Evolutionary conservation across 75 land plant genomes (phyloP), one percentile per base, ranked within the genome.

Genomic region (Cunninghamia lanceolata): DNA sequence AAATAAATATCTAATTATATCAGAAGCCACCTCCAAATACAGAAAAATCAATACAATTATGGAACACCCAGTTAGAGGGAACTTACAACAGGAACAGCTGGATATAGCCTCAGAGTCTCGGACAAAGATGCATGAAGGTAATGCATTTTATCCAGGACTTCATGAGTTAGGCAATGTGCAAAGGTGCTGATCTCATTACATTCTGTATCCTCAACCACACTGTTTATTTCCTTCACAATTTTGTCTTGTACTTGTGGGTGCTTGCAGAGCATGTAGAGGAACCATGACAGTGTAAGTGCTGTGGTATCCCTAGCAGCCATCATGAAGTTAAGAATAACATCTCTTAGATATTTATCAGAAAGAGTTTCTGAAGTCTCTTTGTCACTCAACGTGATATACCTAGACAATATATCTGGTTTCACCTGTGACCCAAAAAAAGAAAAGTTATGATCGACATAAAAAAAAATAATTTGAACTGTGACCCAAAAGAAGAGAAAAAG

Each of bases 251-350:
- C 90, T 50, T 85, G 73, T 16, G 87, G 91, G 45, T 89, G 90
- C 70, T 63, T 45, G 52, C 76, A 81, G 74, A 89, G 59, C 91
- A 89, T 89, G 76, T 89, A 89, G 78, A 89, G 43, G 46, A 89
- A 89, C 90, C 90, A 89, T 32, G 86, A 85, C 54, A 89, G 74
- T 6, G 91, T 80, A 47, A 85, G 19, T 0, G 91, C 91, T 45
- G 91, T 89, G 30, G 91, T 89, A 36, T 89, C 91, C n/a, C 91
- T 79, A 32, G 87, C 91, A 53, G 91, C 90, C 43, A 89, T 71
- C 84, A 89, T 82, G 90, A 89, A 89, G 43, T 89, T 89, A 40
- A 89, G 52, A 63, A 89, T 84, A 56, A 89, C 66, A 66, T 89
- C 91, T 17, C 91, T 86, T 21, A 89, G 84, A 30, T 76, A 68